Conservation (phyloP, 345 rosid species). For the Acer saccharum region DNA sequence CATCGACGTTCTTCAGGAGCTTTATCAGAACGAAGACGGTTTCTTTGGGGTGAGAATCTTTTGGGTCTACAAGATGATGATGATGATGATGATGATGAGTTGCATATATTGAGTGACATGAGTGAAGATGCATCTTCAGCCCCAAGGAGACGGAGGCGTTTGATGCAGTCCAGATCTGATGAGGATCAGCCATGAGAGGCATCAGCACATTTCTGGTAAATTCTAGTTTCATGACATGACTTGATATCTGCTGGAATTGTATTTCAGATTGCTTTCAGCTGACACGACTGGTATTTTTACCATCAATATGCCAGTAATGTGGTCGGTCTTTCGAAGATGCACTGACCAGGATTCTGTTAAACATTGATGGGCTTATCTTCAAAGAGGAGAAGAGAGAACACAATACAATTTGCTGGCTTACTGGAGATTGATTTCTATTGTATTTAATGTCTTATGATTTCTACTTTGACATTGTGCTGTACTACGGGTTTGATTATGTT, state of each 20-base stretch:
- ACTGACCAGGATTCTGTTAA: neutral
- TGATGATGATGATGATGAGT: slow-evolving; percentile 34
- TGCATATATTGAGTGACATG: slow-evolving; percentile 49
- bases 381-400: neutral
- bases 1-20: slow-evolving; percentile 55
- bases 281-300: slow-evolving; percentile 25
- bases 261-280: slow-evolving; percentile 27
- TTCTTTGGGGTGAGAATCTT: slow-evolving; percentile 92
- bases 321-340: neutral
- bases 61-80: slow-evolving; percentile 73
- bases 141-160: slow-evolving; percentile 76
- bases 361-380: neutral
- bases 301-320: slow-evolving; percentile 25
- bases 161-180: slow-evolving; percentile 65
- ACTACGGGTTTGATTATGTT: neutral
- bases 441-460: neutral
- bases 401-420: neutral
- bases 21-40: slow-evolving; percentile 63
- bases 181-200: slow-evolving; percentile 54
- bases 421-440: neutral
- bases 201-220: slow-evolving; percentile 43
- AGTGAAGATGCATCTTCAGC: slow-evolving; percentile 54
- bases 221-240: slow-evolving; percentile 28
- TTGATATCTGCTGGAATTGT: slow-evolving; percentile 34
- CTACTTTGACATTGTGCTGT: neutral